phyloP scores from a whole-genome alignment of 768 basidiomycete species.

The Gyrodon lividus region DNA sequence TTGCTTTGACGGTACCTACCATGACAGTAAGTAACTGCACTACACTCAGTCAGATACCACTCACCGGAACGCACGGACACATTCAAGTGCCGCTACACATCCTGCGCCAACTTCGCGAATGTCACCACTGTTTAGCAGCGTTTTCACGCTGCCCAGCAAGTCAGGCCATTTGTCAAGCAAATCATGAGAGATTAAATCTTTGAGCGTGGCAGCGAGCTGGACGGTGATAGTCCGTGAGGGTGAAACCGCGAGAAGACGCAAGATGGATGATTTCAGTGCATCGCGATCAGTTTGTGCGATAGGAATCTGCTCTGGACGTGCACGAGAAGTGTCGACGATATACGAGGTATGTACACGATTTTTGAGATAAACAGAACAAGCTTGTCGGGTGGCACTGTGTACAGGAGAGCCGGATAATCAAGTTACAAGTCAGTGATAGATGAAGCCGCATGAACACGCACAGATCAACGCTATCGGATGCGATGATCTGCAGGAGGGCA shows the following conservation, averaged over 20 bases:
- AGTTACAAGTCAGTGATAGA: not conserved
- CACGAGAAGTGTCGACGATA: constrained; percentile 39
- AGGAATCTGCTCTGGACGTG: constrained; percentile 59
- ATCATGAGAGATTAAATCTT: constrained; percentile 71
- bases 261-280: constrained; percentile 64
- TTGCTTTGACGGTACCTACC: constrained; percentile 66
- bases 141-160: constrained; percentile 65
- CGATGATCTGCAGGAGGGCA: constrained; percentile 85
- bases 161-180: constrained; percentile 77
- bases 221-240: constrained; percentile 67
- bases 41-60: not conserved
- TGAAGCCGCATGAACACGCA: constrained; percentile 50
- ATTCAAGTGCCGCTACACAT: constrained; percentile 73
- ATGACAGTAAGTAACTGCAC: constrained; percentile 37
- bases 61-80: constrained; percentile 56
- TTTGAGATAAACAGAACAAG: constrained; percentile 86
- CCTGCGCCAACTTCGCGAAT: constrained; percentile 80
- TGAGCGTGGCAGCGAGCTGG: constrained; percentile 73
- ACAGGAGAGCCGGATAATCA: not conserved
- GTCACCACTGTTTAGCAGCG: constrained; percentile 58
- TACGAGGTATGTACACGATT: constrained; percentile 79
- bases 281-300: constrained; percentile 70
- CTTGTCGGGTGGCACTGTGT: constrained; percentile 74
- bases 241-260: constrained; percentile 68
- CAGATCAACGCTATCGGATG: constrained; percentile 72